Evolutionary conservation across 441 rosid genomes (phyloP).

Genomic region (Populus hybrid): DNA sequence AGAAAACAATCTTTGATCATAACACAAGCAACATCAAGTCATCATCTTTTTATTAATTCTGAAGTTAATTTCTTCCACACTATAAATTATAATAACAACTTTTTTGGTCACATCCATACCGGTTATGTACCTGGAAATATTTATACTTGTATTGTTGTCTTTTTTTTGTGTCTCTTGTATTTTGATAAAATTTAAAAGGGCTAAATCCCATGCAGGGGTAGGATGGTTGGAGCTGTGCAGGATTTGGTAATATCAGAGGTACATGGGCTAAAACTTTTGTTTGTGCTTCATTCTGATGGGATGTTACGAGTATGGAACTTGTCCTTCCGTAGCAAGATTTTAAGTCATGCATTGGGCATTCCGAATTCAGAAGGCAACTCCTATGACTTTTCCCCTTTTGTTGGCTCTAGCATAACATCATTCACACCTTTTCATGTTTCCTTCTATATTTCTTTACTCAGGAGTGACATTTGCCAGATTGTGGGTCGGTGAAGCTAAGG

Average conservation of each 20-base stretch:
- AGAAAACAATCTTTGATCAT: background rate
- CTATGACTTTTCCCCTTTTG: conserved; percentile 9
- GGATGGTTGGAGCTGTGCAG: conserved; percentile 57
- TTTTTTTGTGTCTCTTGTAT: background rate
- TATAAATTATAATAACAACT: background rate
- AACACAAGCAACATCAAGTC: background rate
- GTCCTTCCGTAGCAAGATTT: conserved; percentile 45
- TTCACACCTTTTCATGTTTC: conserved; percentile 9
- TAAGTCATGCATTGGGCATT: conserved; percentile 51
- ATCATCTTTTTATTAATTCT: background rate
- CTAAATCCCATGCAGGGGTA: conserved; percentile 58
- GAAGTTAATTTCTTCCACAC: background rate
- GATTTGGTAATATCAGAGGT: conserved; percentile 58
- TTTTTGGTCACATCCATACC: background rate
- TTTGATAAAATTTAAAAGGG: background rate
- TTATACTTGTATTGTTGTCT: conserved; percentile 1
- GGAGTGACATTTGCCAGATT: conserved; percentile 56
- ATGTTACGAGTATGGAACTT: conserved; percentile 76
- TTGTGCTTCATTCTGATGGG: conserved; percentile 79
- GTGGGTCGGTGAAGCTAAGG: conserved; percentile 65
- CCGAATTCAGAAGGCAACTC: conserved; percentile 62
- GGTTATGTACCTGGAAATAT: background rate
- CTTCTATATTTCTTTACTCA: conserved; percentile 32
- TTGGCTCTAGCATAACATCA: background rate
- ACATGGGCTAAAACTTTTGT: conserved; percentile 44